Conservation (phyloP, 2,329 filamentous ascomycete species). For the Plectosphaerella plurivora region DNA sequence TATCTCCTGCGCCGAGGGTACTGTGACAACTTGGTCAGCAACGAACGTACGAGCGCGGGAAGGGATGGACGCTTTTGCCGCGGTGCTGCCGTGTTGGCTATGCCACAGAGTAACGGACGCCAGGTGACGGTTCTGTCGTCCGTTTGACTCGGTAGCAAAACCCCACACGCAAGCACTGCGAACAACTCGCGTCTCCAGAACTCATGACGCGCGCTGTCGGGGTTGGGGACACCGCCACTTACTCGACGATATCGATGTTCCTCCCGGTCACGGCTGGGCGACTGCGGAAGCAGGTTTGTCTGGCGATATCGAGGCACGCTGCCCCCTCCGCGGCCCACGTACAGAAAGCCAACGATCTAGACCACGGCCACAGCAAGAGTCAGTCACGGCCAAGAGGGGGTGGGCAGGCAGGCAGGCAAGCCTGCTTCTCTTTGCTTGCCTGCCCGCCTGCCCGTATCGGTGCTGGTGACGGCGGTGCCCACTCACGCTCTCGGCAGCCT, state of each 20-base stretch:
- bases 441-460: neutral
- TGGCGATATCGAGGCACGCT: slow-evolving; percentile 29
- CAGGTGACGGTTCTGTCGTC: too few relatives aligned
- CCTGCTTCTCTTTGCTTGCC: too few relatives aligned
- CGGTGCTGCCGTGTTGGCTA: too few relatives aligned
- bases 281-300: slow-evolving; percentile 26
- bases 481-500: slow-evolving; percentile 39
- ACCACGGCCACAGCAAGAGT: neutral
- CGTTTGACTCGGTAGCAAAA: too few relatives aligned
- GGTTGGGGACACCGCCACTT: slow-evolving; percentile 26
- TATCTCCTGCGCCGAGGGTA: slow-evolving; percentile 70
- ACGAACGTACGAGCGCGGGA: neutral
- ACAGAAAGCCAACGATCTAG: slow-evolving; percentile 45
- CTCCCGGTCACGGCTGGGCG: slow-evolving; percentile 34
- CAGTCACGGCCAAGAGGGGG: neutral
- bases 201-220: neutral
- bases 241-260: slow-evolving; percentile 52
- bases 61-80: neutral
- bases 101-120: too few relatives aligned
- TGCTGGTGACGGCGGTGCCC: slow-evolving; percentile 1
- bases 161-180: neutral
- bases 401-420: too few relatives aligned
- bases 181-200: neutral
- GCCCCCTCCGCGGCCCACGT: slow-evolving; percentile 55
- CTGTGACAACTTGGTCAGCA: slow-evolving; percentile 30